Conservation (phyloP, 495 filamentous ascomycete genomes). For the Pseudoneurospora amorphoporcata region DNA sequence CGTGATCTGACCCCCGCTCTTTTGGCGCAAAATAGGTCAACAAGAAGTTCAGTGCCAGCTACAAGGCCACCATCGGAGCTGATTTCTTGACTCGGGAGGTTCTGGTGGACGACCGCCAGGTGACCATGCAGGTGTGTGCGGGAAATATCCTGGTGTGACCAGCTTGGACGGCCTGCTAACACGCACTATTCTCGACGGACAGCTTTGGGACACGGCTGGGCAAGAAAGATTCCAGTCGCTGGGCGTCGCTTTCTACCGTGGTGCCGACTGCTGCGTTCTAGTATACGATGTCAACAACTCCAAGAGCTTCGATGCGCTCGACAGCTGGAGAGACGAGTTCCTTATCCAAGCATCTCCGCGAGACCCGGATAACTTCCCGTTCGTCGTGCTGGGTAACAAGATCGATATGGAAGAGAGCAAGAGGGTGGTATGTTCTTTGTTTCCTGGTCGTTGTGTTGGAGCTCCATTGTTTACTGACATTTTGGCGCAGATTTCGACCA, state of each 20-base stretch:
- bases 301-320: conserved; percentile 96
- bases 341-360: conserved; percentile 93
- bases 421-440: conserved; percentile 52
- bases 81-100: conserved; percentile 99
- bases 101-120: conserved; percentile 88
- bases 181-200: not conserved
- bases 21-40: conserved; percentile 61
- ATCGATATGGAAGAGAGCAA: conserved; percentile 98
- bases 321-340: conserved; percentile 98
- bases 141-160: not conserved
- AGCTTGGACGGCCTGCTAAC: conserved; percentile 1
- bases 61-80: conserved; percentile 98
- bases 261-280: conserved; percentile 96
- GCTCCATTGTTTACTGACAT: conserved; percentile 6
- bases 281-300: conserved; percentile 99
- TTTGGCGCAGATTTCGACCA: conserved; percentile 63
- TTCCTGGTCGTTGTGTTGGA: not conserved
- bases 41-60: conserved; percentile 99
- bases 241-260: conserved; percentile 95
- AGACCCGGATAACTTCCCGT: conserved; percentile 96
- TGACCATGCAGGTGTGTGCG: conserved; percentile 87
- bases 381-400: conserved; percentile 97
- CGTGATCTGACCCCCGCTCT: conserved; percentile 1
- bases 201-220: conserved; percentile 98
- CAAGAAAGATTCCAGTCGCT: conserved; percentile 97